These are phyloP conservation scores for Dacryopinax spathularia DNA, from an alignment of 768 basidiomycete species.

Conservation along the genomic window DNA sequence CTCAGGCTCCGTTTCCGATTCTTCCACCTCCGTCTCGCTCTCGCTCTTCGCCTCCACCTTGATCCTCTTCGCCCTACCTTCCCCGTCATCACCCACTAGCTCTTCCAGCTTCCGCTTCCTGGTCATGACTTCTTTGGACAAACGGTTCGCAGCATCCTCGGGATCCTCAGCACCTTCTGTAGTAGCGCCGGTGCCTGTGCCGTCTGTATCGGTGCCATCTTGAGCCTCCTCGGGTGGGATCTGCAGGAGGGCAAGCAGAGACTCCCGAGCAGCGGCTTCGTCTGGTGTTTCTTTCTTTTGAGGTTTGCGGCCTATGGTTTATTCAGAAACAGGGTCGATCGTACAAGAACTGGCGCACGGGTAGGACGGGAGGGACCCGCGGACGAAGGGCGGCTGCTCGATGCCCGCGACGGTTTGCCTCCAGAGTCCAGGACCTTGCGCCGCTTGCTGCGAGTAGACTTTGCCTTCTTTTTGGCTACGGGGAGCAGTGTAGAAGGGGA, in stretches of 20 bases:
- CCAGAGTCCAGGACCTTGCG: not conserved
- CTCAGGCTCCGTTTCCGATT: not conserved
- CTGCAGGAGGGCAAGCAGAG: not conserved
- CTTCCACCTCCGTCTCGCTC: slow-evolving; percentile 2
- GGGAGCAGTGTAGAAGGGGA: not conserved
- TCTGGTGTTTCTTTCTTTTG: not conserved
- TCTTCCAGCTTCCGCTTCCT: not conserved
- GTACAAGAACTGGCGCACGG: not conserved
- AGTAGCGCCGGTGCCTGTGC: not conserved
- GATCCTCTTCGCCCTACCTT: not conserved
- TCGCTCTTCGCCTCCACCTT: not conserved
- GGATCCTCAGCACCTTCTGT: not conserved
- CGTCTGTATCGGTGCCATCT: not conserved
- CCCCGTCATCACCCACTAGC: not conserved
- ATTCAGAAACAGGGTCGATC: not conserved
- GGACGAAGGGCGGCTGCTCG: not conserved
- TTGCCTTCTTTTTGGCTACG: not conserved
- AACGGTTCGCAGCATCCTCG: not conserved
- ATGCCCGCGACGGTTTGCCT: not conserved
- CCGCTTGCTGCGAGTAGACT: not conserved
- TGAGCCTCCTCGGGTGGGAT: not conserved
- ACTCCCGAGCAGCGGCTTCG: not conserved
- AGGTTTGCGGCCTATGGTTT: not conserved
- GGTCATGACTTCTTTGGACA: not conserved
- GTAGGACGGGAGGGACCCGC: not conserved